Base-by-base conservation (phyloP, 371 early-diverging fungal species). In the Neoconidiobolus thromboides region DNA sequence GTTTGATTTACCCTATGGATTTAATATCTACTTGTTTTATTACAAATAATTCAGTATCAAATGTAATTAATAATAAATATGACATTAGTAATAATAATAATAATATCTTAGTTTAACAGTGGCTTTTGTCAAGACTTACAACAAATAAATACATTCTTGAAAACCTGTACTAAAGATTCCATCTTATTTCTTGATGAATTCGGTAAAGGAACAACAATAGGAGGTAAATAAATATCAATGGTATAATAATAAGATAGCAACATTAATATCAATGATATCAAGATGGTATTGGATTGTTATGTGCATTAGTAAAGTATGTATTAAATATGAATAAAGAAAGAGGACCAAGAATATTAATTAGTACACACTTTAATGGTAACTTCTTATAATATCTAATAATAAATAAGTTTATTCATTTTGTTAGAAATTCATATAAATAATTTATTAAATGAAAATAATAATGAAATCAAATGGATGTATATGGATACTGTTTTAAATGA, bases 271-370 rank as follows among this genome's bases (percentile, higher is more conserved):
- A 55, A 5, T 14, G 10, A 4, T 15, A 15, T 44, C 36, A 7
- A 58, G 58, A 58, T 36, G 58, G 58, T 12, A 58, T 58, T 6
- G 58, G 58, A 36, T 6, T 58, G 38, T 58, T 58, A 12, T 58
- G 58, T 58, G 58, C 37, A 7, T 48, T 58, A 7, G 40, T 58
- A 2, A 58, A 38, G 6, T 46, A 58, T 46, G 12, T 58, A 1
- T 36, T 58, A 5, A 46, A 37, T 48, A 58, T 58, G 58, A 14
- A 46, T 38, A 4, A 4, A 5, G 36, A 48, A 37, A 48, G 46
- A 37, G 14, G 37, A 12, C 48, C 48, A 10, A 58, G 40, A 41
- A 15, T 57, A 36, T 5, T 58, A 39, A 37, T 48, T 43, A 9
- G 48, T 9, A 48, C 58, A 6, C 58, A 58, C 38, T 58, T 48